Percentiles rank a stretch among this genome's conserved stretches.
Conservation (phyloP, 169 alveolate genomes). For the Blepharisma undulans region DNA sequence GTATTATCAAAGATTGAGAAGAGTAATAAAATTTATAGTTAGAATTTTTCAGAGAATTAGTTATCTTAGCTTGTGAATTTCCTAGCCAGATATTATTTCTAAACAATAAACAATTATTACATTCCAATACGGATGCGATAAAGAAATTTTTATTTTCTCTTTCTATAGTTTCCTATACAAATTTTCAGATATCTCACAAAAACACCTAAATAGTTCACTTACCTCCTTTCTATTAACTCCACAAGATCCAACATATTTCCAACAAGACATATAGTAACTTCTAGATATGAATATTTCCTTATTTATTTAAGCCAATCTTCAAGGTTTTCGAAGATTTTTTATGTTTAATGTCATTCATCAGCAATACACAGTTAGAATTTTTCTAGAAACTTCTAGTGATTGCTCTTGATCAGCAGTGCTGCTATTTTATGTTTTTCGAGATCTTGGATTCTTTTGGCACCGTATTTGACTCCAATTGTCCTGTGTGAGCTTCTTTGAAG, state of each 20-base stretch:
- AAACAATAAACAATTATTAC: too few relatives aligned
- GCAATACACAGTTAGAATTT: conserved; percentile 78
- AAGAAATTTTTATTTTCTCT: too few relatives aligned
- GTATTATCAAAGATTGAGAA: too few relatives aligned
- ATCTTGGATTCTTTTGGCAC: conserved; percentile 62
- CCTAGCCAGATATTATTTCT: too few relatives aligned
- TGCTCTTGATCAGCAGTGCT: conserved; percentile 88
- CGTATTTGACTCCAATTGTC: conserved; percentile 84
- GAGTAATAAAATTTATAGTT: too few relatives aligned
- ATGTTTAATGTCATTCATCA: conserved; percentile 72
- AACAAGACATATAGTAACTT: conserved; percentile 33
- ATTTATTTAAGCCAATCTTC: conserved; percentile 39
- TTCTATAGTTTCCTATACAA: too few relatives aligned
- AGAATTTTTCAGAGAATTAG: too few relatives aligned
- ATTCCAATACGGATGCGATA: too few relatives aligned
- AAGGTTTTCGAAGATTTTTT: conserved; percentile 36
- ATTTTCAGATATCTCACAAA: too few relatives aligned
- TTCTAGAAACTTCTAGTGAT: conserved; percentile 75
- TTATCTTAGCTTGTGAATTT: too few relatives aligned
- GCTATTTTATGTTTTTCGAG: conserved; percentile 64
- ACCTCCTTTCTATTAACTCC: conserved; percentile 8
- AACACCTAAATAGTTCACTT: too few relatives aligned
- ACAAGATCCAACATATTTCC: conserved; percentile 47
- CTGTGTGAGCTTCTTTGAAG: conserved; percentile 70
- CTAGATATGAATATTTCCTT: conserved; percentile 32